These are phyloP conservation scores for Papiliotrema laurentii DNA, from an alignment of 1,284 basidiomycete species.

Conservation along the genomic window DNA sequence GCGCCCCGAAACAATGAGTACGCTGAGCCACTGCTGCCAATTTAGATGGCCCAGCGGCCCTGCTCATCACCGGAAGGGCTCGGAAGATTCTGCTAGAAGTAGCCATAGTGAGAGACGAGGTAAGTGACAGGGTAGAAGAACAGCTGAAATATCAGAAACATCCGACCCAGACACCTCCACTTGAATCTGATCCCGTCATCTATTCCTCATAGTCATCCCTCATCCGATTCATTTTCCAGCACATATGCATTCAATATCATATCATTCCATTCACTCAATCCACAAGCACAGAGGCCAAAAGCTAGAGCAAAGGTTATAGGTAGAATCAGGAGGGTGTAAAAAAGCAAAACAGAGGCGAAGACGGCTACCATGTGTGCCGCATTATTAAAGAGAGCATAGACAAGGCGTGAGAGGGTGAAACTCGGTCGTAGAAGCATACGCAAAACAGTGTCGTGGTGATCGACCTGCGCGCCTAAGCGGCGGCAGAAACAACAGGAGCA, in stretches of 20 bases:
- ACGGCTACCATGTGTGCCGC: neutral
- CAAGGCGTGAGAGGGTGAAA: neutral
- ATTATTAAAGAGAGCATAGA: neutral
- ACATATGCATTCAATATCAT: neutral
- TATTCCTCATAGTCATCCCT: neutral
- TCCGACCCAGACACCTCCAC: neutral
- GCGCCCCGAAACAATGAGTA: neutral
- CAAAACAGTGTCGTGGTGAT: too few relatives aligned
- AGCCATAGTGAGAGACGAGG: neutral
- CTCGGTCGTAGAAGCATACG: too few relatives aligned
- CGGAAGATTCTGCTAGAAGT: neutral
- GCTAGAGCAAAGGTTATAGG: neutral
- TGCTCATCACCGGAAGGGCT: neutral
- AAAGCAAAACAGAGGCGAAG: neutral
- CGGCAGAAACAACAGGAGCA: neutral
- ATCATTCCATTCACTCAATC: neutral
- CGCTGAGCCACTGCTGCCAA: neutral
- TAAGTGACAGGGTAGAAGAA: neutral
- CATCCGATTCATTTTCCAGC: neutral
- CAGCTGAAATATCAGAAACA: neutral
- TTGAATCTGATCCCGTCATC: neutral
- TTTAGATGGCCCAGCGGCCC: neutral
- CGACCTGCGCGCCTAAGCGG: conserved; percentile 1
- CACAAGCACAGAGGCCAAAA: too few relatives aligned
- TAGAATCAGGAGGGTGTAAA: neutral